Percentiles rank a stretch among this genome's conserved stretches.
These are phyloP conservation scores for Rubroboletus pulcherrimus DNA, from an alignment of 768 basidiomycete species.

Conservation along the genomic window DNA sequence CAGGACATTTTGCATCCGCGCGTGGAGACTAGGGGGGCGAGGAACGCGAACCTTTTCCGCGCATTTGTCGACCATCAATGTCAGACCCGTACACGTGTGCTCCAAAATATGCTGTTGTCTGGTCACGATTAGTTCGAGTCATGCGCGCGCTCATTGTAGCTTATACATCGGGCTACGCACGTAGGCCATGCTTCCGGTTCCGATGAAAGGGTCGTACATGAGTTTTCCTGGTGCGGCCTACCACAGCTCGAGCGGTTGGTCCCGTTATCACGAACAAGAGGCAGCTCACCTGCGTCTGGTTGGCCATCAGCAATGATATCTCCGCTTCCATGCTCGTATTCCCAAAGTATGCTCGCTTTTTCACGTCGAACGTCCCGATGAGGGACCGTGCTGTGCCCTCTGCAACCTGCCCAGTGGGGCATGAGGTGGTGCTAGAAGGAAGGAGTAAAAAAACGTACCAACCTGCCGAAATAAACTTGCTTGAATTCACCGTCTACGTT, in stretches of 20 bases:
- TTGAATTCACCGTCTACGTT: conserved; percentile 66
- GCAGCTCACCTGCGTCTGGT: conserved; percentile 79
- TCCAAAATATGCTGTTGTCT: conserved; percentile 89
- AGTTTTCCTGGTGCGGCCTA: conserved; percentile 87
- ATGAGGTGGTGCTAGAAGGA: background rate
- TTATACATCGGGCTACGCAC: conserved; percentile 35
- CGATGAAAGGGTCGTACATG: conserved; percentile 94
- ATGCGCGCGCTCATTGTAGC: background rate
- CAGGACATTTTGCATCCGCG: background rate
- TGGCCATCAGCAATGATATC: conserved; percentile 93
- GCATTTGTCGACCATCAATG: conserved; percentile 96
- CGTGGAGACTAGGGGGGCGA: background rate
- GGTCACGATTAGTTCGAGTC: background rate
- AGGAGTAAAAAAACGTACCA: conserved; percentile 52
- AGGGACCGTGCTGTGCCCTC: conserved; percentile 68
- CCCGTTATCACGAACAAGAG: background rate
- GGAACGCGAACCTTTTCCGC: conserved; percentile 72
- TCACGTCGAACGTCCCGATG: conserved; percentile 75
- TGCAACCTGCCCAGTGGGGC: conserved; percentile 37
- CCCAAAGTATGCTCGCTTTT: conserved; percentile 85
- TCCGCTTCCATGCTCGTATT: conserved; percentile 99
- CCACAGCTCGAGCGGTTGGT: background rate
- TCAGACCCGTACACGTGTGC: conserved; percentile 87
- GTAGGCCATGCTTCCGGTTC: conserved; percentile 90
- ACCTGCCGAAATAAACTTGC: conserved; percentile 79